These are phyloP conservation scores for Lactarius pseudohatsudake DNA, from an alignment of 768 basidiomycete genomes.

Conservation along the genomic window DNA sequence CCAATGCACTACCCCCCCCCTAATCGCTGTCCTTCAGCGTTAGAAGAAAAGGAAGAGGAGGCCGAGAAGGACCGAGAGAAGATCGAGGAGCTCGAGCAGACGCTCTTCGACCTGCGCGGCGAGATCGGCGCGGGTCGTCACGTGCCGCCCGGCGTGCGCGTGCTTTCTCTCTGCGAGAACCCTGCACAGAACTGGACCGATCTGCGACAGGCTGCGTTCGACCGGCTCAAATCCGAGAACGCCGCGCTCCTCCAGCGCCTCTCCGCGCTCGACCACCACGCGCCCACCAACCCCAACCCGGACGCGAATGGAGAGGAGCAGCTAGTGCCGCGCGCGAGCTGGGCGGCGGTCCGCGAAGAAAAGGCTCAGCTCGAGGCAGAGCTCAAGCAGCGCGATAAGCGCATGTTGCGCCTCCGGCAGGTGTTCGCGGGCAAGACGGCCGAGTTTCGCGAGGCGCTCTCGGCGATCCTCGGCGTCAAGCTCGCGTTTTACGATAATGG, in stretches of 20 bases:
- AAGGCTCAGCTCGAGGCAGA: constrained; percentile 64
- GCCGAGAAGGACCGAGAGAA: constrained; percentile 34
- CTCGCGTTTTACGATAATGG: too few relatives aligned
- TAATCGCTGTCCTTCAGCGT: too few relatives aligned
- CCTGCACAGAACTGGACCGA: constrained; percentile 74
- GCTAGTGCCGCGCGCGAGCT: constrained; percentile 78
- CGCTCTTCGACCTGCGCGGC: constrained; percentile 61
- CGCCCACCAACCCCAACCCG: constrained; percentile 28
- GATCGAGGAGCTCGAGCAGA: constrained; percentile 75
- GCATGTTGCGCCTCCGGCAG: constrained; percentile 74
- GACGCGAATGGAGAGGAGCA: constrained; percentile 11
- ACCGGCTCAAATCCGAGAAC: constrained; percentile 80
- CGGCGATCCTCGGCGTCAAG: too few relatives aligned
- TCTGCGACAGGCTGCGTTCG: constrained; percentile 69
- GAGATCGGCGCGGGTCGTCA: constrained; percentile 68
- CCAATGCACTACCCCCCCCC: too few relatives aligned
- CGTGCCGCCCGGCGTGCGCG: constrained; percentile 66
- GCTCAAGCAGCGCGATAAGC: constrained; percentile 56
- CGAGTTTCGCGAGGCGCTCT: constrained; percentile 80
- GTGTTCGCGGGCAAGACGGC: constrained; percentile 82
- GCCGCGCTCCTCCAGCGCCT: constrained; percentile 69
- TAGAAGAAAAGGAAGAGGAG: too few relatives aligned
- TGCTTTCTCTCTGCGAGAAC: constrained; percentile 64
- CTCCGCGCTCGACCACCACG: constrained; percentile 37
- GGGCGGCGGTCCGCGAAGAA: constrained; percentile 67